Base-by-base conservation (phyloP, 768 basidiomycete genomes). In the Pleurotus eryngii region DNA sequence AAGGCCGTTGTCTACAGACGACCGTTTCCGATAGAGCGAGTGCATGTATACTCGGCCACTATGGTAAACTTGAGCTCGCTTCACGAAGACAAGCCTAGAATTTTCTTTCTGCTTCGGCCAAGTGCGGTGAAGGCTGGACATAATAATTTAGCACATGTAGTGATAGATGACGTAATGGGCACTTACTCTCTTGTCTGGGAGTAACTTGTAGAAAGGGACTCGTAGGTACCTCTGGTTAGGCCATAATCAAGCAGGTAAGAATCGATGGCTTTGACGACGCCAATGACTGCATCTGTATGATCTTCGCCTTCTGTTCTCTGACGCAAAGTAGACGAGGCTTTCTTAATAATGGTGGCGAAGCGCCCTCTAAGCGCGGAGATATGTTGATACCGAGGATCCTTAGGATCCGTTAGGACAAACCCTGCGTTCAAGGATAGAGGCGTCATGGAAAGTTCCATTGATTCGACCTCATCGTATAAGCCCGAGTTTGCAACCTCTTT, bases 241-340 rank as follows among this genome's bases (percentile, higher is more conserved):
- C 81, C 89, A 69, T 90, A 90, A 50, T 83, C 83, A 47, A 92
- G 74, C 63, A 93, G 74, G 64, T 83, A 90, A 2, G 85, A 82
- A 61, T 92, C 91, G 45, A 92, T 86, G 3, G 85, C 86, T 46
- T 84, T 84, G 20, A 85, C 81, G 15, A 92, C 81, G 38, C 77
- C 76, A 35, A 91, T 80, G 30, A 96, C 84, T 4, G 91, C 89
- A 68, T 98, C 95, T 45, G 92, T 89, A 60, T 92, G 89, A 66
- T 93, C 90, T 68, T 92, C 91, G 35, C 81, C 84, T 45, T 80
- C 81, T 11, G 77, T 81, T 43, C 81, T 79, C 63, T 81, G 78
- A 38, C 84, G 82, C 39, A 94, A 72, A 14, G 83, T 76, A 18
- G 72, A 75, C 2, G 92, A 85, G 1, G 92, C 92, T 30, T 72